These are phyloP conservation scores for Achaetomium macrosporum DNA, from an alignment of 2,329 filamentous ascomycete species.

Conservation along the genomic window DNA sequence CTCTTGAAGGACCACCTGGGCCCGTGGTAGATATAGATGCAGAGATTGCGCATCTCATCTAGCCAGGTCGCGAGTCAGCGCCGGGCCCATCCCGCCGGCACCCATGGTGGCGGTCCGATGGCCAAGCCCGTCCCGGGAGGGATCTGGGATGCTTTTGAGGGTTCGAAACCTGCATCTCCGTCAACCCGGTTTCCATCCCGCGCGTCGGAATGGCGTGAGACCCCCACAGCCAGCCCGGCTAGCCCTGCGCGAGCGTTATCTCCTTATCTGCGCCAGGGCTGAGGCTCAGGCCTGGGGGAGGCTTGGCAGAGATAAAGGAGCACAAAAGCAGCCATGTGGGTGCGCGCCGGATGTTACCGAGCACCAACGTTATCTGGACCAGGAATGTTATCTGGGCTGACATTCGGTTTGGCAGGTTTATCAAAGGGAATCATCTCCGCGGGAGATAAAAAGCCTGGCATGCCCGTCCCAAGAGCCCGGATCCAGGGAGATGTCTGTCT, in stretches of 20 bases:
- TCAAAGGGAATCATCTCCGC: constrained; percentile 9
- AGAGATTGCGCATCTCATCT: not conserved
- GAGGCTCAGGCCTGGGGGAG: constrained; percentile 11
- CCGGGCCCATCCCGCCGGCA: not conserved
- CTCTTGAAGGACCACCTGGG: no score
- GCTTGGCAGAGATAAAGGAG: constrained; percentile 15
- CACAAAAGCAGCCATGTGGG: not conserved
- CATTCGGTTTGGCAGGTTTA: not conserved
- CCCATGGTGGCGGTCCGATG: not conserved
- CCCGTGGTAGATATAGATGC: constrained; percentile 1
- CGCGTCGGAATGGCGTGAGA: not conserved
- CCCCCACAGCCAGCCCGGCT: constrained; percentile 6
- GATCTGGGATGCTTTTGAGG: not conserved
- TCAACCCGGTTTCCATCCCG: constrained; percentile 2
- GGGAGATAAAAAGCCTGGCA: constrained; percentile 5
- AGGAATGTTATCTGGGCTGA: not conserved
- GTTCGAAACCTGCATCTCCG: constrained; percentile 1
- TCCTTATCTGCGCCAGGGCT: constrained; percentile 9
- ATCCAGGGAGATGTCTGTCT: not conserved
- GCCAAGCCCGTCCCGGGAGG: not conserved
- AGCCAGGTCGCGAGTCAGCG: no score
- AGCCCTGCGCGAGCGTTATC: constrained; percentile 7
- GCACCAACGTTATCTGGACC: constrained; percentile 1
- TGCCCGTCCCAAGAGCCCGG: not conserved
- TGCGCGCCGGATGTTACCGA: not conserved